A percentile compares a stretch with the other conserved stretches of the same genome.
Conservation (phyloP, 73 alveolate genomes). For the Tetrahymena elliotti region DNA sequence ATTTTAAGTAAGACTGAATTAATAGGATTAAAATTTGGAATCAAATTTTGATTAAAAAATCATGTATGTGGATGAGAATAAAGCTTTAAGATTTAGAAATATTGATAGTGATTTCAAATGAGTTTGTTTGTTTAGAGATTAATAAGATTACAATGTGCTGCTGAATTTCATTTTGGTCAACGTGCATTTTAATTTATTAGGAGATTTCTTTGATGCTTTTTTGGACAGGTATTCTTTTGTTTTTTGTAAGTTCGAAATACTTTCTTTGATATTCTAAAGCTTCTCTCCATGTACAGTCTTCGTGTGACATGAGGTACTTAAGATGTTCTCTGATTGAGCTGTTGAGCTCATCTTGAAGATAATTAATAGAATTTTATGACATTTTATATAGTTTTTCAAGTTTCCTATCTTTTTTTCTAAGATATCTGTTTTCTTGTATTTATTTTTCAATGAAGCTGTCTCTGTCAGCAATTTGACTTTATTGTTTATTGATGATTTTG, state of each 20-base stretch:
- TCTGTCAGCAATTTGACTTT: not conserved
- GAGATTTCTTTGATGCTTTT: not conserved
- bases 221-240: not conserved
- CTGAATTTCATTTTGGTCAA: not conserved
- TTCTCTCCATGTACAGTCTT: not conserved
- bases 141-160: not conserved
- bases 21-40: too few species aligned
- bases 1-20: too few species aligned
- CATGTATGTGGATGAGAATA: not conserved
- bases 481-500: not conserved
- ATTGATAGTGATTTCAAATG: not conserved
- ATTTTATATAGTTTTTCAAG: not conserved
- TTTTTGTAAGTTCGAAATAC: not conserved
- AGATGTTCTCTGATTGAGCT: not conserved
- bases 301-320: not conserved
- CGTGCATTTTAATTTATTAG: not conserved
- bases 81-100: not conserved
- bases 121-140: not conserved
- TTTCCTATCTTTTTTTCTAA: not conserved
- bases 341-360: not conserved
- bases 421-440: not conserved
- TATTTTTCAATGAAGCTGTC: not conserved
- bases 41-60: too few species aligned
- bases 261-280: not conserved
- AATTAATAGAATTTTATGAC: not conserved